A percentile compares a stretch with the other conserved stretches of the same genome.
These are phyloP conservation scores for Pichia rugopelliculosa DNA, from an alignment of 805 yeast species.

Conservation along the genomic window DNA sequence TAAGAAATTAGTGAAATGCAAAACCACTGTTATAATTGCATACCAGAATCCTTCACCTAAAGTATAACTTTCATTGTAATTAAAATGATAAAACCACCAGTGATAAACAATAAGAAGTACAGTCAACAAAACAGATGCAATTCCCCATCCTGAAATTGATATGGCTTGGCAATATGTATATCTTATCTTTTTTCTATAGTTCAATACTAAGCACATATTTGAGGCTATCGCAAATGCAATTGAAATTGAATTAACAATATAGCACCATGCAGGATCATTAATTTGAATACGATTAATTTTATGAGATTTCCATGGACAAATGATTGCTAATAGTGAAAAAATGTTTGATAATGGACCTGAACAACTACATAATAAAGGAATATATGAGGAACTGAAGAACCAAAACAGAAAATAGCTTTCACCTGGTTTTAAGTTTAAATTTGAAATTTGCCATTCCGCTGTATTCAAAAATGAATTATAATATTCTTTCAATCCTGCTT, in stretches of 20 bases:
- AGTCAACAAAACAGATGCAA: conserved; percentile 49
- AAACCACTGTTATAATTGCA: conserved; percentile 56
- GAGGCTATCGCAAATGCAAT: conserved; percentile 60
- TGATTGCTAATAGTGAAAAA: conserved; percentile 63
- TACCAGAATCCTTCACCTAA: conserved; percentile 72
- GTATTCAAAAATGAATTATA: conserved; percentile 22
- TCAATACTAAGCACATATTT: conserved; percentile 60
- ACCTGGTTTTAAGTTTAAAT: conserved; percentile 28
- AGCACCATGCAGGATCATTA: conserved; percentile 29
- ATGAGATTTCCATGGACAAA: conserved; percentile 50
- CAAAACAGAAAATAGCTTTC: conserved; percentile 35
- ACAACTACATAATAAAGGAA: conserved; percentile 74
- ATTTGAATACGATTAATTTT: conserved; percentile 1
- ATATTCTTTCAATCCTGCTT: conserved; percentile 16
- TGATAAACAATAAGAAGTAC: conserved; percentile 35
- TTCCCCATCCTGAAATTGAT: conserved; percentile 57
- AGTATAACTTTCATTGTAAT: conserved; percentile 13
- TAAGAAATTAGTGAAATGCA: conserved; percentile 53
- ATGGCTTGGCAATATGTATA: conserved; percentile 57
- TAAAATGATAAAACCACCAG: conserved; percentile 15
- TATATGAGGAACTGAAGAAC: conserved; percentile 59
- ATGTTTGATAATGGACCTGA: conserved; percentile 73
- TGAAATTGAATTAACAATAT: conserved; percentile 54
- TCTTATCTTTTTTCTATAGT: conserved; percentile 51
- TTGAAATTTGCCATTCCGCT: conserved; percentile 25